These are phyloP conservation scores for Ganoderma boninense DNA, from an alignment of 1,284 basidiomycete genomes.

Conservation along the genomic window DNA sequence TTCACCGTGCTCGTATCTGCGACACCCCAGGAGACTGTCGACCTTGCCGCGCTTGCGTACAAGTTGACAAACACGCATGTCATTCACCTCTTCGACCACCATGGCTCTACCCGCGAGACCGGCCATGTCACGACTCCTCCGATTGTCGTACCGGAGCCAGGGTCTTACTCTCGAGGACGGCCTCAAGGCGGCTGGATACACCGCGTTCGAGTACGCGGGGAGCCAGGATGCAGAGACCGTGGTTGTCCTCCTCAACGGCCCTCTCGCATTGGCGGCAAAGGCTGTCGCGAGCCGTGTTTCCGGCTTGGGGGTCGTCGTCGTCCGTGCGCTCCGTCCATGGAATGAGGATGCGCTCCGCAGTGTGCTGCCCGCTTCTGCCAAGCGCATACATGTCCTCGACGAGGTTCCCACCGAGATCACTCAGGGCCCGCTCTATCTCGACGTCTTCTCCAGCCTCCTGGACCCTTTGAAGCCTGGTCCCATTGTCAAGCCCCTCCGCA, in stretches of 20 bases:
- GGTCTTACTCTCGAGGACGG: constrained; percentile 52
- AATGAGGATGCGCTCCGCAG: constrained; percentile 64
- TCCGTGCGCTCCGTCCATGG: constrained; percentile 85
- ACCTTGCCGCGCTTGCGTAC: constrained; percentile 77
- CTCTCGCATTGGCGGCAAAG: constrained; percentile 67
- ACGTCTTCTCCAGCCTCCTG: constrained; percentile 73
- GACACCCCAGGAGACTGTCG: constrained; percentile 80
- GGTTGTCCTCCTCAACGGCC: constrained; percentile 74
- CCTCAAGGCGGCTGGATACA: constrained; percentile 62
- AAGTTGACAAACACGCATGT: constrained; percentile 68
- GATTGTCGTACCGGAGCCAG: constrained; percentile 42
- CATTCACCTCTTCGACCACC: constrained; percentile 83
- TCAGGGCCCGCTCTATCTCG: constrained; percentile 74
- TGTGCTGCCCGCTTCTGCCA: constrained; percentile 64
- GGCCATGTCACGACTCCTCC: constrained; percentile 55
- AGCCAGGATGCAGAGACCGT: constrained; percentile 64
- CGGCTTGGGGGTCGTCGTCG: constrained; percentile 69
- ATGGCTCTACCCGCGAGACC: constrained; percentile 74
- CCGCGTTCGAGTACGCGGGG: constrained; percentile 75
- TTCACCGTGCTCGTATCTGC: constrained; percentile 85
- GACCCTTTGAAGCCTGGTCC: constrained; percentile 48
- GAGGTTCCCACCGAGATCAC: constrained; percentile 72
- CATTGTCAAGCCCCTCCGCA: constrained; percentile 62
- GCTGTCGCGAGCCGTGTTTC: constrained; percentile 52
- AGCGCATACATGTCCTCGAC: constrained; percentile 74